Base-by-base conservation (phyloP, 306 rosid genomes). In the Bauhinia variegata region DNA sequence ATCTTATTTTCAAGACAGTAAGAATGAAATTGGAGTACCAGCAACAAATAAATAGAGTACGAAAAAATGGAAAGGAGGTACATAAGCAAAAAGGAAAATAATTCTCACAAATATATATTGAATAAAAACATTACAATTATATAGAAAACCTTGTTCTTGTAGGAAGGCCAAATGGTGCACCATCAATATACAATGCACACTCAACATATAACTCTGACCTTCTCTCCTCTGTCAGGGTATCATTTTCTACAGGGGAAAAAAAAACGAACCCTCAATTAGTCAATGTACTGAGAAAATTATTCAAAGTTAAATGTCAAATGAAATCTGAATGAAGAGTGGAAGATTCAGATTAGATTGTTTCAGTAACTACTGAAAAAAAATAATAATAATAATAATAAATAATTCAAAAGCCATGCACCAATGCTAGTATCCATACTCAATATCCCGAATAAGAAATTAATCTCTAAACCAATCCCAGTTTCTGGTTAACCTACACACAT, bases 151-250 rank as follows among this genome's bases (percentile, higher is more conserved):
- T 90, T 17, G 99, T 90, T 86, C 92, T 82, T 0, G 87, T 89
- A 36, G 99, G 90, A 55, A 88, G 88, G 56, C 99, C 99, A 81
- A 90, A 89, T 10, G 86, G 97, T 67, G 97, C 95, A 17, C 99
- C 99, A 69, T 93, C 96, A 60, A 93, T 83, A 53, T 81, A 82
- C 78, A 93, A 72, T 0, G 95, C 91, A 62, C 96, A 90, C 86
- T 90, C 99, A 63, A 90, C 99, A 33, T 80, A 88, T 34, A 93
- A 78, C 84, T 93, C 99, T 0, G 82, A 75, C 18, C 49, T 84
- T 81, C 85, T 82, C 73, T 86, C 93, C 63, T 86, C 97, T 0
- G 84, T 11, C 2, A 84, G 60, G 9, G 79, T 68, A 66, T 80
- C 83, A 80, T 63, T 72, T 65, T 88, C 97, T 86, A 77, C 78